phyloP scores from a whole-genome alignment of 352 stramenopile genomes.

The Globisporangium cylindrosporum region DNA sequence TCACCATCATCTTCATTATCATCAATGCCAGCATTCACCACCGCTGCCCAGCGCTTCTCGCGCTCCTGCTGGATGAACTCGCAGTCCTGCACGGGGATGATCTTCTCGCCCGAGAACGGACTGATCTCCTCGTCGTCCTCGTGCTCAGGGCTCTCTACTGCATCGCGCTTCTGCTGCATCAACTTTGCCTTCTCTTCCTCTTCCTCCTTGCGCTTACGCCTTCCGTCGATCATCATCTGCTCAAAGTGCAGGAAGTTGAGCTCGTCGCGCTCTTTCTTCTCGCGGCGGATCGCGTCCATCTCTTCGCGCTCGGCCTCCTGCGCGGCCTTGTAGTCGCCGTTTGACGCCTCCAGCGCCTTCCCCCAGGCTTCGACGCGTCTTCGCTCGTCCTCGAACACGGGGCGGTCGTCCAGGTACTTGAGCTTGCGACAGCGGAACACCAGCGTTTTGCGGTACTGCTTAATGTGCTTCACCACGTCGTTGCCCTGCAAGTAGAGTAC shows the following conservation, averaged over 20 bases:
- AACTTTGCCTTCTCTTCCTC: slow-evolving; percentile 16
- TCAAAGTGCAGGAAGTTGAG: slow-evolving; percentile 87
- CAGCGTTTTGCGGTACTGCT: slow-evolving; percentile 83
- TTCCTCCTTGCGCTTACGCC: slow-evolving; percentile 41
- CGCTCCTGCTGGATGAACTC: slow-evolving; percentile 57
- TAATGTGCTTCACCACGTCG: slow-evolving; percentile 85
- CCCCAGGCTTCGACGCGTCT: slow-evolving; percentile 81
- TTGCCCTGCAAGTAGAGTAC: slow-evolving; percentile 85
- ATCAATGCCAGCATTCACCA: slow-evolving; percentile 41
- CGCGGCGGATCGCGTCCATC: slow-evolving; percentile 78
- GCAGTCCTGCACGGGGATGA: slow-evolving; percentile 60
- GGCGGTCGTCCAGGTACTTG: slow-evolving; percentile 80
- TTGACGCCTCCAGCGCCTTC: slow-evolving; percentile 51
- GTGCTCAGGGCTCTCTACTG: slow-evolving; percentile 15
- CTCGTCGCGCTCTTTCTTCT: slow-evolving; percentile 86
- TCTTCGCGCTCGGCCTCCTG: slow-evolving; percentile 82
- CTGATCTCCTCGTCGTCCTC: slow-evolving; percentile 40
- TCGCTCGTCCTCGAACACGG: slow-evolving; percentile 86
- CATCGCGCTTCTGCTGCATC: slow-evolving; percentile 15
- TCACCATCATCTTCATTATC: slow-evolving; percentile 26
- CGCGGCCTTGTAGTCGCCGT: slow-evolving; percentile 77
- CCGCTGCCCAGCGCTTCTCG: slow-evolving; percentile 59
- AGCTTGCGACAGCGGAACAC: slow-evolving; percentile 73
- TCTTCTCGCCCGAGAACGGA: slow-evolving; percentile 69
- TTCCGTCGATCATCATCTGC: slow-evolving; percentile 79